phyloP scores from a whole-genome alignment of 83 land plant species.

The Picea abies region DNA sequence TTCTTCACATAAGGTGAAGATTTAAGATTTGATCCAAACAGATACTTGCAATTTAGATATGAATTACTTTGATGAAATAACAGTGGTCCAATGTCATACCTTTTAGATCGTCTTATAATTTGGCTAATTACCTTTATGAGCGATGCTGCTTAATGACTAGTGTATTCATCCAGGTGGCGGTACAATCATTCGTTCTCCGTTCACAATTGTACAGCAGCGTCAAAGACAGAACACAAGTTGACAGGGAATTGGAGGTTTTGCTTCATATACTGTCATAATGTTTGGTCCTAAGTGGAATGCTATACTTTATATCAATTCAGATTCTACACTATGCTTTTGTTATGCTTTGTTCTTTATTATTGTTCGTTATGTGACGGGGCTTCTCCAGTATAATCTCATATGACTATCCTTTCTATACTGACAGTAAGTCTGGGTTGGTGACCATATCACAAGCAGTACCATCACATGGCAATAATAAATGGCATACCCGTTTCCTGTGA shows the following conservation, averaged over 20 bases:
- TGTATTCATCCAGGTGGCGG: conserved; percentile 42
- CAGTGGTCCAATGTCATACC: neutral
- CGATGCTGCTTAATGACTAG: neutral
- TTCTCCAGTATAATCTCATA: too few relatives aligned
- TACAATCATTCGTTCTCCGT: conserved; percentile 78
- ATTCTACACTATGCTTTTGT: neutral
- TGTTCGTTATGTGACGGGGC: neutral
- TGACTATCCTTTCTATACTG: too few relatives aligned
- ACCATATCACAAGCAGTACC: neutral
- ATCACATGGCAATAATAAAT: too few relatives aligned
- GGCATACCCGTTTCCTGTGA: too few relatives aligned
- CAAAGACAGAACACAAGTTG: conserved; percentile 88
- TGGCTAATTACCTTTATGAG: neutral
- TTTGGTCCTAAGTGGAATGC: neutral
- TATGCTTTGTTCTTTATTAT: neutral
- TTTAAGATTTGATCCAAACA: neutral
- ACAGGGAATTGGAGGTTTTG: conserved; percentile 86
- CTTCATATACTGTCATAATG: neutral
- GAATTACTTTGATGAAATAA: neutral
- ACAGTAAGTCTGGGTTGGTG: neutral
- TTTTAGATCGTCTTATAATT: neutral
- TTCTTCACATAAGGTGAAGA: neutral
- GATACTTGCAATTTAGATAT: neutral
- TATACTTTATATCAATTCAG: neutral
- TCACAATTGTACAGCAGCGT: conserved; percentile 92